Evolutionary conservation across 768 basidiomycete genomes (phyloP), one percentile per base, ranked within the genome.

Genomic region (Lepiota venenata): DNA sequence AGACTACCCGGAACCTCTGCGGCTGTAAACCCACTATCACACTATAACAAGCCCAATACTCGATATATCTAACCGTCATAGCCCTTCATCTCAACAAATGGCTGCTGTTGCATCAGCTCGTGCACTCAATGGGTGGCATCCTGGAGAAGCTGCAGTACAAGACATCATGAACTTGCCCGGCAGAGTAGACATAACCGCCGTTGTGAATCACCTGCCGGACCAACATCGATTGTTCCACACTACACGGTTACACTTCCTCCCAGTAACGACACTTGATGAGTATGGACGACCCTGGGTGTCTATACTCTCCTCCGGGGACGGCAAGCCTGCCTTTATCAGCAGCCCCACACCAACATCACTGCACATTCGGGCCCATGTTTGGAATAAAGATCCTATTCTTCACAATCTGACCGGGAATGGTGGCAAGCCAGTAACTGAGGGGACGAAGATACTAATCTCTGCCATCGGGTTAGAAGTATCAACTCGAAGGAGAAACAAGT

Each of bases 381-480:
- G 80, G 81, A 67, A 71, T 6, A 82, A 82, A 0, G 85, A 87
- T 38, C 85, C 85, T 8, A 67, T 84, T 14, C 42, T 67, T 16
- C 66, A 71, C 46, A 79, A 73, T 52, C 58, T 69, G 36, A 58
- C 63, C 20, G 42, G 56, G 3, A 56, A 60, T 29, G 58, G 49
- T 20, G 39, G 45, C n/a, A 57, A 61, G 16, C 29, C 38, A 29
- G 27, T 45, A 2, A 15, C 37, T 12, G 62, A 61, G 37, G 57
- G 60, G 3, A 32, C 32, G 9, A 56, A 4, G 15, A 67, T 67
- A 46, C 65, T 84, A 4, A 69, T 79, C 14, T 81, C 82, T 8
- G 83, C 84, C 0, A 75, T 85, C 38, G 84, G 83, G 3, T 74
- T 85, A n/a, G 81, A 86, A 55, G 73, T 81, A 29, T 64, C 73